phyloP scores from a whole-genome alignment of 108 stramenopile species.

The Nannochloropsis oceanica region DNA sequence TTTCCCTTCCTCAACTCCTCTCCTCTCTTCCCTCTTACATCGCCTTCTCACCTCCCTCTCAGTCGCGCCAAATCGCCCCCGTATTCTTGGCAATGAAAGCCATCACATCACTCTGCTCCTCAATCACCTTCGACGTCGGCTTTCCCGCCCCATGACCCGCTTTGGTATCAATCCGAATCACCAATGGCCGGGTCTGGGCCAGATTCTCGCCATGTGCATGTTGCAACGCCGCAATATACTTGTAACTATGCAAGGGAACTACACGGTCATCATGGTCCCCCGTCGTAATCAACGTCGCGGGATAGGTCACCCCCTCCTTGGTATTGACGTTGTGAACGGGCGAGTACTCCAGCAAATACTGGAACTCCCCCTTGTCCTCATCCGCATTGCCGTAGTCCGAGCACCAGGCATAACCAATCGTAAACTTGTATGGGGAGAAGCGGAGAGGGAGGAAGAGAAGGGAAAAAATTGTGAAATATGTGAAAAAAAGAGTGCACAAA shows the following conservation, averaged over 20 bases:
- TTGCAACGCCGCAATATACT: slow-evolving; percentile 30
- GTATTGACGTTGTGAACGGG: slow-evolving; percentile 22
- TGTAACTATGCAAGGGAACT: slow-evolving; percentile 32
- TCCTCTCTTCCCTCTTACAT: too few relatives aligned
- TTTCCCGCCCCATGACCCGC: slow-evolving; percentile 27
- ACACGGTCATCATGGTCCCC: slow-evolving; percentile 35
- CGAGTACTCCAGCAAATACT: slow-evolving; percentile 50
- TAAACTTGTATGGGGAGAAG: slow-evolving; percentile 36
- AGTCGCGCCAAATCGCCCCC: slow-evolving; percentile 20
- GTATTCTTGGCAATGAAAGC: slow-evolving; percentile 32
- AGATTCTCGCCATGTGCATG: slow-evolving; percentile 5
- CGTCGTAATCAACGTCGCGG: slow-evolving; percentile 20
- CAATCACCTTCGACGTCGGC: slow-evolving; percentile 22
- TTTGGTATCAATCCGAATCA: slow-evolving; percentile 23
- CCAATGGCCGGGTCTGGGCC: slow-evolving; percentile 12
- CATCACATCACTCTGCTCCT: slow-evolving; percentile 13
- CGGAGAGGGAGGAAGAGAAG: neutral
- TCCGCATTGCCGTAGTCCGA: slow-evolving; percentile 94
- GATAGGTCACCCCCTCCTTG: slow-evolving; percentile 7
- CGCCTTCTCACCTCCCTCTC: neutral
- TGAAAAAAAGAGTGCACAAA: too few relatives aligned
- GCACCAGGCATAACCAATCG: slow-evolving; percentile 88
- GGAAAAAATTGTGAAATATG: too few relatives aligned
- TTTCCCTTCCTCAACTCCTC: too few relatives aligned
- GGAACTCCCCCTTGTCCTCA: slow-evolving; percentile 75